Evolutionary conservation across 768 basidiomycete genomes (phyloP).

Genomic region (Xerocomellus chrysenteron): DNA sequence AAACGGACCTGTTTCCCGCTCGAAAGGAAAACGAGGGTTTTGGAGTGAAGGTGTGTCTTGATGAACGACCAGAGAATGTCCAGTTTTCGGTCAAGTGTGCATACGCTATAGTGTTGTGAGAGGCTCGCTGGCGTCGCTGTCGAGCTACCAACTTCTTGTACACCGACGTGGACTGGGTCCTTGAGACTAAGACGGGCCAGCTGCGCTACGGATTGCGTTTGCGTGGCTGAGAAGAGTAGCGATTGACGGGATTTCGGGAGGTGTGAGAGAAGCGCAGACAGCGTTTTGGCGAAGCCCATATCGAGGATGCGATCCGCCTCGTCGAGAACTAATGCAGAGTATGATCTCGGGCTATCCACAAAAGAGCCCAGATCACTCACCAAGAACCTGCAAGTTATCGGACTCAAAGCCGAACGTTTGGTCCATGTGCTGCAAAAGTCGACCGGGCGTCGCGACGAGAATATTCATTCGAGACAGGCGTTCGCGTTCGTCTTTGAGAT

Average conservation of each 20-base stretch:
- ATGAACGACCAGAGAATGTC: constrained; percentile 93
- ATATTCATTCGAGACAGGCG: constrained; percentile 94
- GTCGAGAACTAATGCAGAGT: constrained; percentile 67
- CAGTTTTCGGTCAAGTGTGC: constrained; percentile 83
- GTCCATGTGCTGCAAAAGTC: constrained; percentile 96
- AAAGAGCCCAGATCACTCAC: constrained; percentile 42
- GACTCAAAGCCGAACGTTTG: constrained; percentile 95
- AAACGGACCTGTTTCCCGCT: constrained; percentile 97
- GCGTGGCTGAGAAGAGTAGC: constrained; percentile 94
- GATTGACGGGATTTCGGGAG: constrained; percentile 92
- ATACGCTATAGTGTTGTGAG: constrained; percentile 86
- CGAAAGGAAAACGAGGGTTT: constrained; percentile 91
- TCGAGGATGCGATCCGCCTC: constrained; percentile 97
- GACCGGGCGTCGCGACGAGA: constrained; percentile 94
- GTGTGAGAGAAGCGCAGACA: constrained; percentile 89
- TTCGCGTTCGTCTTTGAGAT: constrained; percentile 87
- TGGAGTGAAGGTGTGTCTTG: constrained; percentile 87
- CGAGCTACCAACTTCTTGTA: constrained; percentile 45
- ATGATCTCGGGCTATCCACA: background rate
- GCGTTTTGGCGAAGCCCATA: constrained; percentile 89
- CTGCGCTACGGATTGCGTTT: constrained; percentile 85
- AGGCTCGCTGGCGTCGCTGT: constrained; percentile 70
- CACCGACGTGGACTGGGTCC: constrained; percentile 72
- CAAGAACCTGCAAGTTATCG: constrained; percentile 86
- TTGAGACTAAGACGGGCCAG: constrained; percentile 88